Evolutionary conservation across 495 filamentous ascomycete species (phyloP).

Genomic region (Choiromyces venosus): DNA sequence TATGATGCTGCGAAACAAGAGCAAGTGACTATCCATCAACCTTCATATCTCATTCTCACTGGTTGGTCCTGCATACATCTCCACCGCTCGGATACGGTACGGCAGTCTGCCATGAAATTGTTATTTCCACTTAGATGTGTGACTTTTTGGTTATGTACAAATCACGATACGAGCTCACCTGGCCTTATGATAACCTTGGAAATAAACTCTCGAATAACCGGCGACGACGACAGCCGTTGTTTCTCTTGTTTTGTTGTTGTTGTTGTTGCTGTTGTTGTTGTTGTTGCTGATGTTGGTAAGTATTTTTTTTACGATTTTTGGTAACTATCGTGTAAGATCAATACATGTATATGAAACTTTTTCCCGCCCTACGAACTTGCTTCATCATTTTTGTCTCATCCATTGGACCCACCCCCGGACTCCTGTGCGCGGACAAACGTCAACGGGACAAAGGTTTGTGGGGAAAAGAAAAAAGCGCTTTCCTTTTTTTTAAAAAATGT

Average conservation of each 20-base stretch:
- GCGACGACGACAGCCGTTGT: neutral
- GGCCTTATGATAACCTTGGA: neutral
- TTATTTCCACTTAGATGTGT: neutral
- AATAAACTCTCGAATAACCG: neutral
- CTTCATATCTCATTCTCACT: neutral
- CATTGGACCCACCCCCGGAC: neutral
- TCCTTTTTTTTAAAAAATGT: too few relatives aligned
- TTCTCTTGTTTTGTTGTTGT: neutral
- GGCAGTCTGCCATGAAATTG: neutral
- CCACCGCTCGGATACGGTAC: neutral
- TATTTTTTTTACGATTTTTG: neutral
- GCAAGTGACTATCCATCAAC: slow-evolving; percentile 10
- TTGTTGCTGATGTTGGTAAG: neutral
- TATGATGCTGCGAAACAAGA: slow-evolving; percentile 27
- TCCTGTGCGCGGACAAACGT: neutral
- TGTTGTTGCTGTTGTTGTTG: neutral
- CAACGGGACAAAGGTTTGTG: neutral
- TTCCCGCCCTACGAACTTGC: neutral
- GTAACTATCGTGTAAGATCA: neutral
- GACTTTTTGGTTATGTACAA: neutral
- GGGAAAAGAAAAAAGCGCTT: neutral
- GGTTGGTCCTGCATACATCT: neutral
- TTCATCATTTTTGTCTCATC: neutral
- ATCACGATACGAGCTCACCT: neutral
- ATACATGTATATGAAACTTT: neutral